A percentile compares a stretch with the other conserved stretches of the same genome.
phyloP scores from a whole-genome alignment of 2,329 filamentous ascomycete genomes.

The Nannizzia gypsea region DNA sequence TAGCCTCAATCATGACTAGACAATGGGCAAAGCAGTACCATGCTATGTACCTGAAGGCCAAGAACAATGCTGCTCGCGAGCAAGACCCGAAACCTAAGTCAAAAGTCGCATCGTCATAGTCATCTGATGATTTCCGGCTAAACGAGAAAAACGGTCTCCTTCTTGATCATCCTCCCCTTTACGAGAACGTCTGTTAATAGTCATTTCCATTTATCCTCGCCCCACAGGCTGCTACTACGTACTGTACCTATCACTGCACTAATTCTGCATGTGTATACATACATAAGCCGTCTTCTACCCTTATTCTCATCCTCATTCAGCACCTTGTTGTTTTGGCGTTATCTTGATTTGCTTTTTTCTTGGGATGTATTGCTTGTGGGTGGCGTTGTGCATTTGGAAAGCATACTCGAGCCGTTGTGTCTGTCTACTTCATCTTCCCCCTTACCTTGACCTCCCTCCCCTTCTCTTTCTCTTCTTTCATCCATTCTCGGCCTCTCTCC shows the following conservation, averaged over 20 bases:
- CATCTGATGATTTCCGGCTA: background rate
- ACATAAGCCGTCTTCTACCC: background rate
- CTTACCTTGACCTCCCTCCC: background rate
- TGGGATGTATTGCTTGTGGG: constrained; percentile 4
- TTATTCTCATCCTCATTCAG: constrained; percentile 1
- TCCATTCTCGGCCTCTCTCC: background rate
- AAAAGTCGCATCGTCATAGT: background rate
- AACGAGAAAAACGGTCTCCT: background rate
- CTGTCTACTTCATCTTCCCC: background rate
- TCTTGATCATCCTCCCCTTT: background rate
- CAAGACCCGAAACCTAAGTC: constrained; percentile 1
- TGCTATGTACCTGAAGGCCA: constrained; percentile 24
- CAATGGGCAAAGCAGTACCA: constrained; percentile 81
- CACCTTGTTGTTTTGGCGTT: constrained; percentile 6
- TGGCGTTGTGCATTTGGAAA: constrained; percentile 7
- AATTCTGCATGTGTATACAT: constrained; percentile 2
- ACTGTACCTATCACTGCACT: constrained; percentile 1
- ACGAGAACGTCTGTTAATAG: constrained; percentile 1
- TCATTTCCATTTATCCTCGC: background rate
- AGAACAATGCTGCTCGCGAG: constrained; percentile 1
- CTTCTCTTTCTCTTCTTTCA: background rate
- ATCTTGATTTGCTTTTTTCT: constrained; percentile 5
- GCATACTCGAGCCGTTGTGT: constrained; percentile 1
- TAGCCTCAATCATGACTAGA: constrained; percentile 81
- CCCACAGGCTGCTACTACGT: background rate